phyloP scores from a whole-genome alignment of 352 stramenopile species.

The Pythium scleroteichum region DNA sequence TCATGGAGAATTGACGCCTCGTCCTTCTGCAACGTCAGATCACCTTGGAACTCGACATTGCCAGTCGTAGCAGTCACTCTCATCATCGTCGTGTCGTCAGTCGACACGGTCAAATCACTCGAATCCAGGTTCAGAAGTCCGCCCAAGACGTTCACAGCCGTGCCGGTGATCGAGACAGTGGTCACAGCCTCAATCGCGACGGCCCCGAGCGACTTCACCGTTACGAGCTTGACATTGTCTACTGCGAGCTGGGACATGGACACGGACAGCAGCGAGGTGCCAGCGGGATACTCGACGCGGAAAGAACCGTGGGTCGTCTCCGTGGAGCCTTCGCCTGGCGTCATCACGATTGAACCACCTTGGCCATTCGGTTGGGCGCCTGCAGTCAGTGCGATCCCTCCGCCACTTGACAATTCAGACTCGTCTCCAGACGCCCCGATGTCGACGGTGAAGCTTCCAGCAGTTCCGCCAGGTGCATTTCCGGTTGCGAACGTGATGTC shows the following conservation, averaged over 20 bases:
- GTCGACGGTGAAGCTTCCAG: constrained; percentile 42
- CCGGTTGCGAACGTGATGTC: constrained; percentile 42
- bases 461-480: constrained; percentile 21
- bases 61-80: constrained; percentile 26
- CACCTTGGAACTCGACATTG: constrained; percentile 29
- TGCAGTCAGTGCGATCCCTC: constrained; percentile 37
- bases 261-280: constrained; percentile 31
- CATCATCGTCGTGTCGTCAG: constrained; percentile 14
- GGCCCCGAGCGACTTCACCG: constrained; percentile 30
- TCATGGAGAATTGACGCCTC: constrained; percentile 33
- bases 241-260: constrained; percentile 36
- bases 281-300: constrained; percentile 40
- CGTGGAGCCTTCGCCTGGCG: constrained; percentile 35
- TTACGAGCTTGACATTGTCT: constrained; percentile 36
- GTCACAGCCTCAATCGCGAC: constrained; percentile 35
- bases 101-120: constrained; percentile 30
- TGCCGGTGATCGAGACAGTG: constrained; percentile 38
- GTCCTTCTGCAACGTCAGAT: constrained; percentile 27
- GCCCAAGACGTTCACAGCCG: constrained; percentile 28
- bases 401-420: constrained; percentile 13
- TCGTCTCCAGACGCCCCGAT: constrained; percentile 35
- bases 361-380: constrained; percentile 34
- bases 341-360: constrained; percentile 45
- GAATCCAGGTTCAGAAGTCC: constrained; percentile 22
- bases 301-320: constrained; percentile 36